A percentile compares a stretch with the other conserved stretches of the same genome.
Evolutionary conservation across 2,329 filamentous ascomycete genomes (phyloP).

Genomic region (Ceratocystis eucalypticola): DNA sequence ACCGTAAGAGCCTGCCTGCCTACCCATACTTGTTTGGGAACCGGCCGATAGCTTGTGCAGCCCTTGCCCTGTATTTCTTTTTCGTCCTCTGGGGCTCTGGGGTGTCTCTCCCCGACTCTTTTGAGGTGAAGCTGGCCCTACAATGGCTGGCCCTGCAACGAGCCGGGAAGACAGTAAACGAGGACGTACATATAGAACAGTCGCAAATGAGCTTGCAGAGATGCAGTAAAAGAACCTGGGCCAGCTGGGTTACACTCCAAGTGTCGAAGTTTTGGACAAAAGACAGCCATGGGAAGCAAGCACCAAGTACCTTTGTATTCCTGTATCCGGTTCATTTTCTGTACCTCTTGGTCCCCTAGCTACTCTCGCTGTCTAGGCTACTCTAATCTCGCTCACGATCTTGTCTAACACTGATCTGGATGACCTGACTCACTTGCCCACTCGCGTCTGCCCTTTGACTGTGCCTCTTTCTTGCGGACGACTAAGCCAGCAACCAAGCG

Average conservation of each 20-base stretch:
- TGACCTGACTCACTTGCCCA: not conserved
- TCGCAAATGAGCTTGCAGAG: no score
- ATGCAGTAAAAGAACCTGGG: no score
- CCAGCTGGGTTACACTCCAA: no score
- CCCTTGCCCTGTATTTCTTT: not conserved
- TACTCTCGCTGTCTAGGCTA: not conserved
- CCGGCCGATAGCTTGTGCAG: not conserved
- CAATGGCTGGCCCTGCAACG: not conserved
- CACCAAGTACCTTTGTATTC: not conserved
- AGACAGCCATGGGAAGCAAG: not conserved
- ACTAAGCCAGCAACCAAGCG: not conserved
- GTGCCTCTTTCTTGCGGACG: not conserved
- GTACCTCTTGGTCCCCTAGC: not conserved
- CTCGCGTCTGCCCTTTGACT: not conserved
- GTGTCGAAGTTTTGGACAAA: no score
- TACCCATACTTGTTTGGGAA: not conserved
- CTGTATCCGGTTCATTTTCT: not conserved
- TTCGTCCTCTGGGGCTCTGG: not conserved
- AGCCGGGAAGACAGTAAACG: not conserved
- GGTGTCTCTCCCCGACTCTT: not conserved
- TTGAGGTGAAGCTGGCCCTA: not conserved
- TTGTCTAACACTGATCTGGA: not conserved
- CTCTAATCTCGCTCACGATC: slow-evolving; percentile 4
- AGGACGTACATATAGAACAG: not conserved
- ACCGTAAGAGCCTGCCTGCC: no score